phyloP scores from a whole-genome alignment of 1,139 yeast species.

The Magnusiomyces ingens region DNA sequence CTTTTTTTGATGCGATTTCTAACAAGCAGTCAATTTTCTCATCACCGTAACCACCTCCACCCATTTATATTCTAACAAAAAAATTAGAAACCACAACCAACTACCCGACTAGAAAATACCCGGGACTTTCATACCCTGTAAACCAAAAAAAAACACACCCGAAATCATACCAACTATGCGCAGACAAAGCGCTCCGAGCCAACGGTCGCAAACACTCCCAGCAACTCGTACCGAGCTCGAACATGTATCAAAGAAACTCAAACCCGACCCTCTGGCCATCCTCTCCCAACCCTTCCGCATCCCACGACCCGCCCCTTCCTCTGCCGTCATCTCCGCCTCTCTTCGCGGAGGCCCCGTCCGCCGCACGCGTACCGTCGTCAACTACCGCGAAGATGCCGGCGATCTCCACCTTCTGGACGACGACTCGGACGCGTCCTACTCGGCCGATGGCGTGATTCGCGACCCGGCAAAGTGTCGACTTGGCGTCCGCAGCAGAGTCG shows the following conservation, averaged over 20 bases:
- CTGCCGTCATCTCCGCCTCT: background rate
- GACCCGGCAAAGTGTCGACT: background rate
- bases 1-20: too few relatives aligned
- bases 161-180: background rate
- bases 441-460: background rate
- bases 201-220: background rate
- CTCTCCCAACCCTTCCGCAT: constrained; percentile 3
- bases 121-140: background rate
- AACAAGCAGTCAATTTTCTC: too few relatives aligned
- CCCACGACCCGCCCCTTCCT: constrained; percentile 1
- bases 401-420: constrained; percentile 1
- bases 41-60: too few relatives aligned
- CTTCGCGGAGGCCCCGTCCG: constrained; percentile 6
- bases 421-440: background rate
- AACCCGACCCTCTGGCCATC: background rate
- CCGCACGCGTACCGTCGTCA: constrained; percentile 12
- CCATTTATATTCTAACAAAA: too few relatives aligned
- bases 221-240: background rate
- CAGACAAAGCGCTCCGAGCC: constrained; percentile 2
- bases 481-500: background rate
- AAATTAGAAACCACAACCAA: background rate
- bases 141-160: background rate
- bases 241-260: background rate
- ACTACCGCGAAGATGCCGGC: constrained; percentile 8
- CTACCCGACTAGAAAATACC: background rate